phyloP scores from a whole-genome alignment of 805 yeast genomes.

The Candida piceae region DNA sequence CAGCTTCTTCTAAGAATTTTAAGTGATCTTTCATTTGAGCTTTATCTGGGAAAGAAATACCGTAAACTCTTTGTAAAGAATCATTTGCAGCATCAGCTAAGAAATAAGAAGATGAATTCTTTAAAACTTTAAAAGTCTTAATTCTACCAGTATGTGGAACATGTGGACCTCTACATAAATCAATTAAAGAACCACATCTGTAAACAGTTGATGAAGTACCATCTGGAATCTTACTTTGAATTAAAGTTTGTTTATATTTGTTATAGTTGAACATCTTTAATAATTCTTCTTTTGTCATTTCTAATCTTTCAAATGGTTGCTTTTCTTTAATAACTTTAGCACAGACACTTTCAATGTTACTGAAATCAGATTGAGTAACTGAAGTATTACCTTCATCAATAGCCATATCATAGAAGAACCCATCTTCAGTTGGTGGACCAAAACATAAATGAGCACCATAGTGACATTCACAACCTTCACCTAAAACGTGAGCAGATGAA shows the following conservation, averaged over 20 bases:
- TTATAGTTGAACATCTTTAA: constrained; percentile 92
- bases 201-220: constrained; percentile 95
- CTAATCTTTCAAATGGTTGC: constrained; percentile 92
- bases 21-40: constrained; percentile 91
- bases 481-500: constrained; percentile 95
- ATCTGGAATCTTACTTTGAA: constrained; percentile 86
- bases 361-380: constrained; percentile 79
- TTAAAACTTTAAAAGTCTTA: constrained; percentile 88
- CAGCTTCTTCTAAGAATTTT: constrained; percentile 93
- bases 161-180: constrained; percentile 96
- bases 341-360: constrained; percentile 77
- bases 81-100: constrained; percentile 90
- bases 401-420: constrained; percentile 95
- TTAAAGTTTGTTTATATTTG: constrained; percentile 88
- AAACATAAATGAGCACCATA: constrained; percentile 87
- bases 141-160: constrained; percentile 96
- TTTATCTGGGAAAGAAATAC: constrained; percentile 98
- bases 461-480: constrained; percentile 97
- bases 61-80: constrained; percentile 94
- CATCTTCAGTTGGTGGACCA: constrained; percentile 98
- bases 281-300: constrained; percentile 84
- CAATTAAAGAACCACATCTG: constrained; percentile 96
- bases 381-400: constrained; percentile 69
- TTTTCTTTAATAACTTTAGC: constrained; percentile 90
- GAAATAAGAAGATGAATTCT: constrained; percentile 95